Base-by-base conservation (phyloP, 1,284 basidiomycete species). In the Xanthoconium separans region DNA sequence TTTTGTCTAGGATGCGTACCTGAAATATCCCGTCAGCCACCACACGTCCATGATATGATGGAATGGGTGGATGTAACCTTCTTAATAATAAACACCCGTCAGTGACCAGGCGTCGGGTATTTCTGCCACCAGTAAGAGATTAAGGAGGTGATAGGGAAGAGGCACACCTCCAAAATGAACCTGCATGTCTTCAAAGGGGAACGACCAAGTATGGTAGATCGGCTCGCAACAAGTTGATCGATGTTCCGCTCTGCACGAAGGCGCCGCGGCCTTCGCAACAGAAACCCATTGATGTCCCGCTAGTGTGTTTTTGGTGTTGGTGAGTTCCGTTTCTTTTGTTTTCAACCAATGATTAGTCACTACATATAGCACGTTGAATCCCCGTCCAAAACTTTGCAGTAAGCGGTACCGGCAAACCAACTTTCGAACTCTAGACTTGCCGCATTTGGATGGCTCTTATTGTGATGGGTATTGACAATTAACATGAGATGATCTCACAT, bases 401-500 rank as follows among this genome's bases (percentile, higher is more conserved):
- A n/a, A 5, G 41, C 39, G n/a, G 37, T 4, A 10, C 41, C 39
- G 16, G n/a, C 24, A 41, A 36, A 22, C 36, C 30, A 15, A n/a
- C 10, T 8, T 5, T 20, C n/a, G 31, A 61, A 57, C 33, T 65
- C 62, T 65, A 55, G 27, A 54, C 52, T 61, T 65, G 22, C 64
- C 50, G 3, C 1, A 63, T 65, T 55, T 54, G 58, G 66, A 40
- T 4, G 33, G 3, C 12, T 16, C 27, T 57, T 56, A 65, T 65
- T 65, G 64, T 65, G 18, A 49, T 29, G 8, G 36, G 10, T 16
- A 11, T n/a, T 50, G 47, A 18, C 16, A n/a, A 10, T 57, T 51
- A 65, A 68, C 65, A 66, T 65, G n/a, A 50, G 36, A 4, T 30
- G 16, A 48, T 50, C 58, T 48, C 62, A 63, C 58, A 39, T 40